Evolutionary conservation across 1,284 basidiomycete genomes (phyloP), one percentile per base, ranked within the genome.

Genomic region (Fomitopsis pinicola): DNA sequence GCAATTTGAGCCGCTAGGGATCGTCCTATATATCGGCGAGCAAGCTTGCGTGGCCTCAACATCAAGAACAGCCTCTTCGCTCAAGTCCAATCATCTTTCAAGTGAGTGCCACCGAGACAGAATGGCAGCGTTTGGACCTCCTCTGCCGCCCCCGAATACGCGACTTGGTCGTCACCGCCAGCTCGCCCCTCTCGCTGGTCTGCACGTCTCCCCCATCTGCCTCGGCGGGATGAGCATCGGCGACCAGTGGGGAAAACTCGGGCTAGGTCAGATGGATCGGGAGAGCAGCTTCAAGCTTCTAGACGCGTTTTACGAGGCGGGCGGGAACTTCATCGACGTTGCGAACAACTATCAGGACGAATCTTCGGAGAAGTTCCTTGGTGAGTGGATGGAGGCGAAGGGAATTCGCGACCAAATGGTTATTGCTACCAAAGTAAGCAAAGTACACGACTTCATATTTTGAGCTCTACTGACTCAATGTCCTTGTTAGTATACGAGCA

Each of bases 181-280:
- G 35, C 62, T 65, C 30, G 56, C 62, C 3, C 63, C 63, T 12
- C 53, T 60, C 42, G 63, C 59, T 4, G 62, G 64, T n/a, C 44
- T 79, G 54, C 69, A 74, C 60, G 81, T 82, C 42, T 81, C 79
- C 1, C 81, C 80, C 0, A 69, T 82, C 10, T 74, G 72, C 59
- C 71, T 82, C 10, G 84, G 84, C 15, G 82, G 72, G 0, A 79
- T 81, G 79, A 81, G 72, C 67, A 75, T 85, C 46, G 82, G 71
- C 63, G 79, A 81, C 72, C 67, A 75, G 84, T 48, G 82, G 71
- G 62, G 45, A 0, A 5, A 48, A 14, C 70, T 68, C 17, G 70
- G 69, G 1, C 67, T 75, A 66, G 79, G 78, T 5, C 61, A 66
- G 7, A 82, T 82, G 70, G 58, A 67, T 59, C 12, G 73, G 64